These are phyloP conservation scores for Yamadazyma oceani DNA, from an alignment of 1,139 yeast species.

Conservation along the genomic window DNA sequence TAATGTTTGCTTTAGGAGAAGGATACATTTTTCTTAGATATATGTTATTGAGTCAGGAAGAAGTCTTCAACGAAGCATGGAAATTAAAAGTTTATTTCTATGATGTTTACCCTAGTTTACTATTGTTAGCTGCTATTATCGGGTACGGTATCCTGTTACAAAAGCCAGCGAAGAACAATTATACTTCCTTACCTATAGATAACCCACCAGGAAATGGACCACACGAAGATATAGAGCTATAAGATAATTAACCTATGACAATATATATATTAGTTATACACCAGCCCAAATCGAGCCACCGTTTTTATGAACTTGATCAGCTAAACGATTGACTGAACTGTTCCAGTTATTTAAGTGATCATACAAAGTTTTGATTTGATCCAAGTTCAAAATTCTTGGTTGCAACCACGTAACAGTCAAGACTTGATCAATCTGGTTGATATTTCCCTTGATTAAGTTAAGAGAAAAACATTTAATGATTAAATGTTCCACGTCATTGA, in stretches of 20 bases:
- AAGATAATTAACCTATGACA: too few species aligned
- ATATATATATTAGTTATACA: constrained; percentile 7
- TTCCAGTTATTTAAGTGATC: constrained; percentile 79
- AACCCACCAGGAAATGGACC: too few species aligned
- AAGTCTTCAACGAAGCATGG: background rate
- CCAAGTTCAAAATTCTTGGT: constrained; percentile 84
- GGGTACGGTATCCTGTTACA: background rate
- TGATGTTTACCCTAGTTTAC: background rate
- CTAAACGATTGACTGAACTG: constrained; percentile 64
- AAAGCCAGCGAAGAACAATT: too few species aligned
- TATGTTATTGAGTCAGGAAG: background rate
- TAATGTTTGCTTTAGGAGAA: background rate
- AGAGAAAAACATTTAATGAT: constrained; percentile 89
- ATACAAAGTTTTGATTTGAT: constrained; percentile 77
- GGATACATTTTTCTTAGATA: background rate
- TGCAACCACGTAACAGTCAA: constrained; percentile 92
- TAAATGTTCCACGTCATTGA: constrained; percentile 81
- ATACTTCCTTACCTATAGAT: too few species aligned
- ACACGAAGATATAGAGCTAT: too few species aligned
- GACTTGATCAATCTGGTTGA: constrained; percentile 79
- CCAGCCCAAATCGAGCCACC: constrained; percentile 46
- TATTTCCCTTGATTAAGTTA: constrained; percentile 78
- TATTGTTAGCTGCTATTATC: background rate
- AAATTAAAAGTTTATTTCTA: background rate
- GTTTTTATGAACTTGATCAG: constrained; percentile 38